These are phyloP conservation scores for Phytophthora colocasiae DNA, from an alignment of 352 stramenopile genomes.

Conservation along the genomic window DNA sequence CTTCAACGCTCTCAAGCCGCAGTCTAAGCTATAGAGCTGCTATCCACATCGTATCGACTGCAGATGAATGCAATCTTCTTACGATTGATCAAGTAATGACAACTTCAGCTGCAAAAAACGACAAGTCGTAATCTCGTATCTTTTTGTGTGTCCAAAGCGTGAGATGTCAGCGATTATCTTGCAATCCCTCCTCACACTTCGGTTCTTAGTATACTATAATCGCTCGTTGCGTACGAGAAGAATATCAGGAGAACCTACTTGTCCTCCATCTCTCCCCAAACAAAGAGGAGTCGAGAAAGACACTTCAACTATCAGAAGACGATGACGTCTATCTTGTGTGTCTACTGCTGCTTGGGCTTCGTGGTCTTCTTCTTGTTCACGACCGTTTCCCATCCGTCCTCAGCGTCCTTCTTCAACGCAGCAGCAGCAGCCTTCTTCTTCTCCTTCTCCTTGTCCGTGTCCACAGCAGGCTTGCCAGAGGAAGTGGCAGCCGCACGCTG, in stretches of 20 bases:
- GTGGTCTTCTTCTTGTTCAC: conserved; percentile 72
- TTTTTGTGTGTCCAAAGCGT: conserved; percentile 28
- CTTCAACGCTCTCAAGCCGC: conserved; percentile 90
- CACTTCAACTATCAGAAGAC: conserved; percentile 30
- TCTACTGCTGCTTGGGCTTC: conserved; percentile 70
- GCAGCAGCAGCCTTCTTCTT: conserved; percentile 52
- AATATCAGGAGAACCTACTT: conserved; percentile 5
- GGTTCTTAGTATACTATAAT: conserved; percentile 43
- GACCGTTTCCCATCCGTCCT: conserved; percentile 86
- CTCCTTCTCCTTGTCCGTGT: conserved; percentile 56
- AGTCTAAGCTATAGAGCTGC: conserved; percentile 71
- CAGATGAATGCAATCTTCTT: conserved; percentile 11
- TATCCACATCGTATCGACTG: neutral
- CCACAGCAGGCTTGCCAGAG: conserved; percentile 30
- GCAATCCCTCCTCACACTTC: conserved; percentile 3
- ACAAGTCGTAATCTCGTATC: conserved; percentile 32
- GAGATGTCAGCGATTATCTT: conserved; percentile 7
- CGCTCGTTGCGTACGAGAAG: conserved; percentile 33
- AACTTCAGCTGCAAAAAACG: neutral
- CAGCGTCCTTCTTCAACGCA: conserved; percentile 66
- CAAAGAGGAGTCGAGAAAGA: conserved; percentile 17
- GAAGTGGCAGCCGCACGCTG: conserved; percentile 38
- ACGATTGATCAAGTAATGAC: conserved; percentile 17
- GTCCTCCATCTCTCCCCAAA: conserved; percentile 10
- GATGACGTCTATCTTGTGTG: neutral